Conservation (phyloP, 345 rosid genomes). For the Aquilaria malaccensis region DNA sequence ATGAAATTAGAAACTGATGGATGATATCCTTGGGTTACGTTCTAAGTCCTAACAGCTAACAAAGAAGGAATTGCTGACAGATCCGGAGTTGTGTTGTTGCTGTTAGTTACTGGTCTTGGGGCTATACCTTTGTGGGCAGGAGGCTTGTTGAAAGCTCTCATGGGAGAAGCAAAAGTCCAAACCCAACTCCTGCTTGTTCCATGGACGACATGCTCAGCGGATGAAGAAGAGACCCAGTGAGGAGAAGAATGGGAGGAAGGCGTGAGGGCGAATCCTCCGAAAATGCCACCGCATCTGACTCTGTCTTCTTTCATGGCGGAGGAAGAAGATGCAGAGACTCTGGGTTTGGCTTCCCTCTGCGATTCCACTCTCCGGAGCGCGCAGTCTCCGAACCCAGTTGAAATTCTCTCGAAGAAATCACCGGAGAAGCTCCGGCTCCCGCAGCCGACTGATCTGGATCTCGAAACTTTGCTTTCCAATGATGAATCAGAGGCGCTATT, state of each 20-base stretch:
- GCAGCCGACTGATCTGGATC: constrained; percentile 95
- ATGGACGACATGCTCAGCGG: constrained; percentile 19
- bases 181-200: constrained; percentile 57
- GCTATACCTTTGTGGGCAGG: constrained; percentile 3
- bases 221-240: constrained; percentile 49
- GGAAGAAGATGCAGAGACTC: constrained; percentile 14
- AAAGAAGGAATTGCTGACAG: constrained; percentile 60
- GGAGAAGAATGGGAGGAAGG: constrained; percentile 60
- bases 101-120: constrained; percentile 17
- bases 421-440: constrained; percentile 94
- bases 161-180: constrained; percentile 84
- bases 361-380: constrained; percentile 83
- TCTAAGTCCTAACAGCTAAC: constrained; percentile 44
- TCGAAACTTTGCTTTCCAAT: constrained; percentile 69
- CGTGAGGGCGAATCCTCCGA: constrained; percentile 51
- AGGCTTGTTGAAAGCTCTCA: constrained; percentile 66
- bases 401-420: constrained; percentile 85
- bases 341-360: constrained; percentile 63
- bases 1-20: background rate
- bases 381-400: constrained; percentile 92
- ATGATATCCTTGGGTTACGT: background rate
- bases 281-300: constrained; percentile 80
- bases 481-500: constrained; percentile 34
- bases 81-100: constrained; percentile 30
- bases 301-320: constrained; percentile 45